Evolutionary conservation across 2,329 filamentous ascomycete species (phyloP), one percentile per base, ranked within the genome.

Genomic region (Microsporum canis): DNA sequence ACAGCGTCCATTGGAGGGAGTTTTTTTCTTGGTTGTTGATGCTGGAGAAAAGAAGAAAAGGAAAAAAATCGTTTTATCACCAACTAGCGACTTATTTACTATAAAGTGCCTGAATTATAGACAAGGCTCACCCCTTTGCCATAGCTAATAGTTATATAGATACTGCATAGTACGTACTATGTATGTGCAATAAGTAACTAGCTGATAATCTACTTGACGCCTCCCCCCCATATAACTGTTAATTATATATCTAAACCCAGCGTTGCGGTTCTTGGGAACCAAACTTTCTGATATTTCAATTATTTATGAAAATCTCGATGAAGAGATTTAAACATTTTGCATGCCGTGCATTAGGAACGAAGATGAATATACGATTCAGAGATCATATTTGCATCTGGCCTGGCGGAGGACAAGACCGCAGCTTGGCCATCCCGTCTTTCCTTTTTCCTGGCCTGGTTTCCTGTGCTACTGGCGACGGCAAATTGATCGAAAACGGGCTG

Each of bases 371-470:
- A 29, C 45, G 8, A 23, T 55, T 36, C 14, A 36, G 51, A 55
- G 31, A 55, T 55, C 51, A 55, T 23, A 55, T 55, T 55, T 29
- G 31, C 12, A 55, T 55, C 51, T 55, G 51, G 51, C 51, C 51
- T 10, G 7, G 51, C 17, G 31, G 49, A 27, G n/a, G 51, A n/a
- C 31, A 31, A 55, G 12, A 36, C 51, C 31, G 17, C 17, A 43
- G 49, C 49, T 34, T 53, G 49, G 49, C 49, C 31, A 34, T 38
- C 51, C 31, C 2, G 14, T 8, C 36, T 55, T 34, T 34, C 31
- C 27, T 34, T 53, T 33, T 53, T 23, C 14, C 36, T 36, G 17
- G n/a, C 39, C 39, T n/a, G 39, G 39, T 14, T 31, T 51, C 45
- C 12, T 27, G 45, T 51, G 45, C 45, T 29, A 51, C 45, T 8